Evolutionary conservation across 345 rosid species (phyloP).

Genomic region (Eucalyptus curtisii): DNA sequence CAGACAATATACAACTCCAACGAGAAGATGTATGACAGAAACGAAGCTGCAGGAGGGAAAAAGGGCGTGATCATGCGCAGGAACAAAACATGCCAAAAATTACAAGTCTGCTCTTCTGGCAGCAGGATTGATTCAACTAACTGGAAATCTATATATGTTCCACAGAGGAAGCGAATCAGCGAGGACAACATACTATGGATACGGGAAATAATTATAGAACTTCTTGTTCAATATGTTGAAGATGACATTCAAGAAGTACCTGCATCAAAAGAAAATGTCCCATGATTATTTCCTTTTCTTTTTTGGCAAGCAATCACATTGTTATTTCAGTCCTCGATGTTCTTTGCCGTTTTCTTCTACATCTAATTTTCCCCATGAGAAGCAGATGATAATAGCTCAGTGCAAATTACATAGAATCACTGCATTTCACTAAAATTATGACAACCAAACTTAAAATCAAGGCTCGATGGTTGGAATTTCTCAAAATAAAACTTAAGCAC

Average conservation of each 20-base stretch:
- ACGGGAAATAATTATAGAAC: slow-evolving; percentile 93
- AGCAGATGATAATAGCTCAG: neutral
- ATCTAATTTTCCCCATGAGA: neutral
- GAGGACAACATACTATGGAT: slow-evolving; percentile 60
- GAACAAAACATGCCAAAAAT: neutral
- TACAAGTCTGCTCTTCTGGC: neutral
- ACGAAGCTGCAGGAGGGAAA: slow-evolving; percentile 45
- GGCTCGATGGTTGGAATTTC: neutral
- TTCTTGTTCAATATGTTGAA: slow-evolving; percentile 95
- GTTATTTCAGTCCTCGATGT: neutral
- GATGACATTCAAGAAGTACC: slow-evolving; percentile 87
- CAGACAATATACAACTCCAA: slow-evolving; percentile 86
- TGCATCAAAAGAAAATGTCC: slow-evolving; percentile 4
- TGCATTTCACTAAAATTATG: neutral
- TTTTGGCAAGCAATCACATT: neutral
- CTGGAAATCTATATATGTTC: neutral
- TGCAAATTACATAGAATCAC: neutral
- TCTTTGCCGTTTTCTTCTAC: neutral
- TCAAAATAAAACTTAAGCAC: neutral
- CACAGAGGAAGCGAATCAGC: neutral
- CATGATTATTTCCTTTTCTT: neutral
- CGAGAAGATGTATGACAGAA: slow-evolving; percentile 85
- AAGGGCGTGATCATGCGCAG: neutral
- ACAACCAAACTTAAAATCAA: neutral
- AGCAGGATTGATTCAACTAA: neutral